Conservation (phyloP, 140 eudicot genomes). For the Flaveria floridana region DNA sequence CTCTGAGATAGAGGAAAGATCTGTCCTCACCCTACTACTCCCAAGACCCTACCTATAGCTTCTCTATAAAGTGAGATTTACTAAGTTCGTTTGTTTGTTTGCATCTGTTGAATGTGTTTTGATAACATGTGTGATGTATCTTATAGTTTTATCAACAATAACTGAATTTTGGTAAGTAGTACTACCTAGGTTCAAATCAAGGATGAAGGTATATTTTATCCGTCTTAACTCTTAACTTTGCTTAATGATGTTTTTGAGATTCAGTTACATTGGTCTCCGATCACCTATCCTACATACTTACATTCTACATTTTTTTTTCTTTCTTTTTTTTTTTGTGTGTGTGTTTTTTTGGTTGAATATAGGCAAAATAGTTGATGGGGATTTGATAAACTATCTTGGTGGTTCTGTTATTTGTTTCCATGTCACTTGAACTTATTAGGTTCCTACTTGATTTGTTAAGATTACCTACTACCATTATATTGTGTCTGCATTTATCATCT, state of each 20-base stretch:
- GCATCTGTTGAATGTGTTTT: background rate
- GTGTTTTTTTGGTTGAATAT: background rate
- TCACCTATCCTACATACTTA: background rate
- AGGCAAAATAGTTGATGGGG: constrained; percentile 4
- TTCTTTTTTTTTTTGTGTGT: no score
- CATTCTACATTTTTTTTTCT: background rate
- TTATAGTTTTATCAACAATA: background rate
- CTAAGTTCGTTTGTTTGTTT: no score
- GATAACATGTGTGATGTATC: background rate
- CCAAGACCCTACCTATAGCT: no score
- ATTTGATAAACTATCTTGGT: background rate
- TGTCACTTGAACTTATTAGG: background rate
- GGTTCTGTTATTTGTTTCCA: background rate
- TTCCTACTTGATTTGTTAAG: background rate
- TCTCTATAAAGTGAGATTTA: no score
- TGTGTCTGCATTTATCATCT: background rate
- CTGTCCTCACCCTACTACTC: no score
- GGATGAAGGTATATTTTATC: no score
- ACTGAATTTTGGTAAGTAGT: no score
- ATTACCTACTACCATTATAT: background rate
- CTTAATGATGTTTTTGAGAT: background rate
- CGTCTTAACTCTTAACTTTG: no score
- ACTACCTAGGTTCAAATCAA: no score
- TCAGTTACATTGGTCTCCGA: background rate
- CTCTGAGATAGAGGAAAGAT: no score